Base-by-base conservation (phyloP, 176 grass and related monocot species). In the Juncus effusus region DNA sequence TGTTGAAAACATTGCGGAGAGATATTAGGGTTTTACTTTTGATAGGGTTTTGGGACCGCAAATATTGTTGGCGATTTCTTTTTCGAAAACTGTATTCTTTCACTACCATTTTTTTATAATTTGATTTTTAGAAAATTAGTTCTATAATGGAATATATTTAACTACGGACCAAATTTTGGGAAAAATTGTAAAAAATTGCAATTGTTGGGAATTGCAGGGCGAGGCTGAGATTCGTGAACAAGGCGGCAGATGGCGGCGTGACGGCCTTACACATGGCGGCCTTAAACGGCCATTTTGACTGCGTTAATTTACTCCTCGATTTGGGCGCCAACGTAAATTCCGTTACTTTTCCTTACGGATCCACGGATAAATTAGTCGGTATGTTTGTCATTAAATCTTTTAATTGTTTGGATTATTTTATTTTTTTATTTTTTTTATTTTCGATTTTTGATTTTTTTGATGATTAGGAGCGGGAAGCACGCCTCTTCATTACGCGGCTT, bases 241-340 rank as follows among this genome's bases (percentile, higher is more conserved):
- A 93, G 47, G 80, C 83, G 39, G 85, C 88, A 42, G 88, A 99
- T 93, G 94, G 88, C 8, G 94, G 94, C 36, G 76, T 93, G 13
- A 93, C 94, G 44, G 78, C 94, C 58, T 82, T 99, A 62, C 94
- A 99, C 70, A 99, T 93, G 88, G 83, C 85, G 0, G 80, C 85
- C 56, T 60, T 90, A 39, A 89, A 90, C 69, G 78, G 94, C 44
- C 80, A 87, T 76, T 84, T 93, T 0, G 78, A 99, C 72, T 99
- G 88, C 64, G 69, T 99, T 75, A 85, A 99, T 53, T 82, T 99
- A 72, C 74, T 99, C 74, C 82, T 93, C 57, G 89, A 93, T 78
- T 89, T 99, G 51, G 94, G 94, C 54, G 94, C 94, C 15, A 82
- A 84, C 82, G 64, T 84, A 13, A 79, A 79, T 52, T 78, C 83